A percentile compares a stretch with the other conserved stretches of the same genome.
Evolutionary conservation across 2,329 filamentous ascomycete genomes (phyloP).

Genomic region (Claviceps sp.): DNA sequence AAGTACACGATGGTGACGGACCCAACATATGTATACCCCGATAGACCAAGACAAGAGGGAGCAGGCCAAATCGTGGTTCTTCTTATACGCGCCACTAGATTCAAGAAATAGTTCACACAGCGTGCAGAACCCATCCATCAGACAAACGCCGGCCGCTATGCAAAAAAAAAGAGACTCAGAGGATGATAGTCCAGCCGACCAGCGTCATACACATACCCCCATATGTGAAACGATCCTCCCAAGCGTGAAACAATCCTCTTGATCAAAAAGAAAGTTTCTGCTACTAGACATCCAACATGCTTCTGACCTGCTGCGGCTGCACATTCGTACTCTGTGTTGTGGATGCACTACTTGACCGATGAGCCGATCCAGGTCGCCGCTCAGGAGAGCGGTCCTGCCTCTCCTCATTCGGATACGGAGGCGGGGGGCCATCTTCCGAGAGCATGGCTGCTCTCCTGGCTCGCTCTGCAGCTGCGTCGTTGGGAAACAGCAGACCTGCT

Average conservation of each 20-base stretch:
- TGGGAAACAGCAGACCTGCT: conserved; percentile 36
- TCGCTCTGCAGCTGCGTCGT: conserved; percentile 15
- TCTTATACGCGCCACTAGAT: too few species aligned
- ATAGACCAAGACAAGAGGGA: too few species aligned
- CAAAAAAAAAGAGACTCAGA: neutral
- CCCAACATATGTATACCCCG: too few species aligned
- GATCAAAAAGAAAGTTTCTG: neutral
- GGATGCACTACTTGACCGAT: conserved; percentile 30
- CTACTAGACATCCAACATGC: conserved; percentile 42
- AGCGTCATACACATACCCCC: neutral
- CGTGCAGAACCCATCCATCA: too few species aligned
- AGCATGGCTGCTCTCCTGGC: conserved; percentile 25
- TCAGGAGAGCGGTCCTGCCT: conserved; percentile 12
- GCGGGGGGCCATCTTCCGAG: conserved; percentile 30
- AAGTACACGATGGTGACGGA: too few species aligned
- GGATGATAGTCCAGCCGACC: neutral
- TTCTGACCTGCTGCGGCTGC: conserved; percentile 41
- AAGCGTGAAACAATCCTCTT: neutral
- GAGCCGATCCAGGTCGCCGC: conserved; percentile 16
- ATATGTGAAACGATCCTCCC: too few species aligned
- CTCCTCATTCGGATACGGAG: conserved; percentile 22
- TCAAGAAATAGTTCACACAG: too few species aligned
- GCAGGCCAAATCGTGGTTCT: too few species aligned
- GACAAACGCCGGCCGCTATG: neutral
- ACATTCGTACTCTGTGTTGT: conserved; percentile 32